Evolutionary conservation across 306 rosid species (phyloP), one percentile per base, ranked within the genome.

Genomic region (Citrullus amarus): DNA sequence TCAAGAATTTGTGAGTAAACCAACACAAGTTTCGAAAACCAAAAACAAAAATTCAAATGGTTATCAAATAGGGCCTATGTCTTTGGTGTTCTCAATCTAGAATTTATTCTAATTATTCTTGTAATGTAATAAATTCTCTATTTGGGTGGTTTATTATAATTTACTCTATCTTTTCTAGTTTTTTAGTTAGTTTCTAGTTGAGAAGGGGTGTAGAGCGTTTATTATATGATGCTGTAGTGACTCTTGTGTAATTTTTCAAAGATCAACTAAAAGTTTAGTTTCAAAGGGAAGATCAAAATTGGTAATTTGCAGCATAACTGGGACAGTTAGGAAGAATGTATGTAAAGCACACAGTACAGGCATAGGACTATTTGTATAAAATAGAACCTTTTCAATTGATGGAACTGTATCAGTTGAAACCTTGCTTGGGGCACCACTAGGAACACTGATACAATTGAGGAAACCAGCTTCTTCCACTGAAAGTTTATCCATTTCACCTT

Each of bases 401-500:
- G 98, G 93, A 85, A 92, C 81, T 71, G 76, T 85, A 84, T 80
- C 83, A 36, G 82, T 56, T n/a, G 96, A 92, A 81, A 85, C 85
- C 83, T 89, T 90, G 77, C 59, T 62, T 39, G 98, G 92, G 11
- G 96, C 98, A 83, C 96, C 98, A 32, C 81, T 88, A 60, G 98
- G 98, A 79, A 88, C 96, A 86, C 97, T 92, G 8, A 92, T 94
- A 83, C 98, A 94, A 80, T 90, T 90, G 75, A n/a, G 83, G 82
- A 90, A 86, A 78, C 97, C 98, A 82, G 93, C 96, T 82, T 94
- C 98, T 84, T 92, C 97, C 44, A 92, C 82, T 36, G 98, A 94
- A 83, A 94, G 97, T 90, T 94, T 94, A 80, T 94, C 98, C 67
- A 88, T 71, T 84, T 94, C 98, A 71, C 98, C 97, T 82, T 94